phyloP scores from a whole-genome alignment of 2,329 filamentous ascomycete genomes.

The Colletotrichum costaricense region DNA sequence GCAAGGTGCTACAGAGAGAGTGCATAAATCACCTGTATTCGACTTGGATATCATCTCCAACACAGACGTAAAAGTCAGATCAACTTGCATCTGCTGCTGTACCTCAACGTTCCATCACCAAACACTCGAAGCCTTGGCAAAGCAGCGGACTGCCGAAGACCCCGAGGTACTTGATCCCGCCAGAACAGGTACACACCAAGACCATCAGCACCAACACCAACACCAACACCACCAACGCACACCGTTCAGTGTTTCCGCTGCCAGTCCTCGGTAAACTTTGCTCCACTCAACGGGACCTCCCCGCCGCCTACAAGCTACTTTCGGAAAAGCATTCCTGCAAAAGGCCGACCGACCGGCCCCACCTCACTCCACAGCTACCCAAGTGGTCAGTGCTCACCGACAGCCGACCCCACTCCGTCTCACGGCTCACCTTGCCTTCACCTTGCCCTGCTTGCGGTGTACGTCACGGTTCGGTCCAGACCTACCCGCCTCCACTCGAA shows the following conservation, averaged over 20 bases:
- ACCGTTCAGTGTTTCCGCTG: not conserved
- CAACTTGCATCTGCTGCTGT: not conserved
- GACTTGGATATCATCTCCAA: not conserved
- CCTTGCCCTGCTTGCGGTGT: conserved; percentile 11
- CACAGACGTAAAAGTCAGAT: not conserved
- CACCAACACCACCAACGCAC: not conserved
- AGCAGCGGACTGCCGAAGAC: conserved; percentile 4
- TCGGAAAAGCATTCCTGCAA: conserved; percentile 3
- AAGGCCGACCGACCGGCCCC: not conserved
- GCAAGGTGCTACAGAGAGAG: not conserved
- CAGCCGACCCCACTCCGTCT: conserved; percentile 20
- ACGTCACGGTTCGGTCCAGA: conserved; percentile 24
- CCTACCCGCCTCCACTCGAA: conserved; percentile 2
- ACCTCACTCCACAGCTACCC: not conserved
- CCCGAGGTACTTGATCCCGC: not conserved
- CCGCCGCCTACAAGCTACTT: too few species aligned
- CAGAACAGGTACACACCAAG: not conserved
- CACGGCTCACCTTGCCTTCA: conserved; percentile 15
- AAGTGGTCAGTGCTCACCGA: conserved; percentile 20
- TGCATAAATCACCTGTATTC: not conserved
- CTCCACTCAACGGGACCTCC: not conserved
- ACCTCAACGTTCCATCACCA: not conserved
- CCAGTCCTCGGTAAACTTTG: not conserved
- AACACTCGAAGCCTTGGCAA: conserved; percentile 1
- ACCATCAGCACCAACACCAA: too few species aligned